These are phyloP conservation scores for Amanita exitialis DNA, from an alignment of 768 basidiomycete genomes.

Conservation along the genomic window DNA sequence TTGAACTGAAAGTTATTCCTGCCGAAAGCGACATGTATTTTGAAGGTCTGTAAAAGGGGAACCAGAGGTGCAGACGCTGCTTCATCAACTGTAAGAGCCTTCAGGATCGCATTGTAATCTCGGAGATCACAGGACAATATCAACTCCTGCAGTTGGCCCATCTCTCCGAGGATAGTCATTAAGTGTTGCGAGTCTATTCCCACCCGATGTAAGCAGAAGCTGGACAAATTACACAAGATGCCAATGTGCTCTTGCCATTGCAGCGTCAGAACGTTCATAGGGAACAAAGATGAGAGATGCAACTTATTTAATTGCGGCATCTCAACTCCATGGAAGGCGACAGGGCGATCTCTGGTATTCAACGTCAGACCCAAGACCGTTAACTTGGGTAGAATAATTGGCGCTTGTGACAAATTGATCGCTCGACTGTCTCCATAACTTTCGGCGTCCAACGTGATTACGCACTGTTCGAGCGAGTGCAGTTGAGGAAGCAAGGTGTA, in stretches of 20 bases:
- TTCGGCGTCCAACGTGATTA: neutral
- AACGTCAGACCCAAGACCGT: neutral
- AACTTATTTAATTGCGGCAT: neutral
- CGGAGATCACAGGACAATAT: slow-evolving; percentile 1
- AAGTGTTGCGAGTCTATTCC: neutral
- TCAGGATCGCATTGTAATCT: neutral
- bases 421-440: neutral
- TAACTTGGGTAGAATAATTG: neutral
- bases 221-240: neutral
- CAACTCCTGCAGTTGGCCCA: neutral
- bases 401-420: neutral
- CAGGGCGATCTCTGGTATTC: neutral
- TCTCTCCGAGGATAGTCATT: neutral
- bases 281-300: slow-evolving; percentile 2
- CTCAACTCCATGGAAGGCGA: neutral
- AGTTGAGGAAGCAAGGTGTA: neutral
- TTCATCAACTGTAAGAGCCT: neutral
- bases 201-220: slow-evolving; percentile 1
- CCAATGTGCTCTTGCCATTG: slow-evolving; percentile 2
- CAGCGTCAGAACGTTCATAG: neutral
- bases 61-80: neutral
- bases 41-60: neutral
- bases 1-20: neutral
- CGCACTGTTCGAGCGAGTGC: slow-evolving; percentile 1
- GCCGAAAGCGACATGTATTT: neutral